These are phyloP conservation scores for Hanseniaspora osmophila DNA, from an alignment of 805 yeast genomes.

Conservation along the genomic window DNA sequence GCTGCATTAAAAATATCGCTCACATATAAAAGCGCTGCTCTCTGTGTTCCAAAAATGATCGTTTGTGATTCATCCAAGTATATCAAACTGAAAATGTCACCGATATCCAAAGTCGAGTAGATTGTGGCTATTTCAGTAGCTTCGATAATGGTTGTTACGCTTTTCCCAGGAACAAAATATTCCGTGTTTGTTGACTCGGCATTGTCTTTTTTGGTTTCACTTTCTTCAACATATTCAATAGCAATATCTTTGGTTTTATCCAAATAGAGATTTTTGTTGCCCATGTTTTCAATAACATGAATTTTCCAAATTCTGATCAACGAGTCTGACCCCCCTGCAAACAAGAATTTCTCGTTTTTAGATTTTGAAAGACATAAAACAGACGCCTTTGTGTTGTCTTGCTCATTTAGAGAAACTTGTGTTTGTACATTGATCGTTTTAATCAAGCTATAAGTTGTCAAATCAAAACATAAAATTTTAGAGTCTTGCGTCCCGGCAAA, in stretches of 20 bases:
- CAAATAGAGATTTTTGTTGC: neutral
- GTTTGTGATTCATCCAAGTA: slow-evolving; percentile 49
- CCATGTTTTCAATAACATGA: slow-evolving; percentile 16
- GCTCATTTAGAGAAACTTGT: slow-evolving; percentile 17
- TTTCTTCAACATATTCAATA: slow-evolving; percentile 4
- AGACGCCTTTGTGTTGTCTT: slow-evolving; percentile 20
- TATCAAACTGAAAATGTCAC: slow-evolving; percentile 77
- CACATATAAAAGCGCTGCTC: slow-evolving; percentile 75
- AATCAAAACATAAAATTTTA: slow-evolving; percentile 55
- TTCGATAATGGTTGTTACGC: slow-evolving; percentile 5
- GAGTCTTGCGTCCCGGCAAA: slow-evolving; percentile 91
- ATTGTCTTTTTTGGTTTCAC: too few relatives aligned
- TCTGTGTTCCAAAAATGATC: slow-evolving; percentile 79
- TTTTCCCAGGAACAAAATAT: too few relatives aligned
- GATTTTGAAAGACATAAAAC: slow-evolving; percentile 55
- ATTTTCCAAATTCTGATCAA: slow-evolving; percentile 76
- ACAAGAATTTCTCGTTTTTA: slow-evolving; percentile 37
- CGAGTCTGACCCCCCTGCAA: slow-evolving; percentile 86
- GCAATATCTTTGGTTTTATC: neutral
- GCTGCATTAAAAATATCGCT: slow-evolving; percentile 23
- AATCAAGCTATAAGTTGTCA: slow-evolving; percentile 40
- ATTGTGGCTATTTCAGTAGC: slow-evolving; percentile 49
- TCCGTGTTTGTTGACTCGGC: too few relatives aligned
- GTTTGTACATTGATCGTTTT: slow-evolving; percentile 43
- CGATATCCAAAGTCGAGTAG: slow-evolving; percentile 76